Percentiles rank a stretch among this genome's conserved stretches.
Conservation (phyloP, 257 asterid genomes). For the Eucommia ulmoides region DNA sequence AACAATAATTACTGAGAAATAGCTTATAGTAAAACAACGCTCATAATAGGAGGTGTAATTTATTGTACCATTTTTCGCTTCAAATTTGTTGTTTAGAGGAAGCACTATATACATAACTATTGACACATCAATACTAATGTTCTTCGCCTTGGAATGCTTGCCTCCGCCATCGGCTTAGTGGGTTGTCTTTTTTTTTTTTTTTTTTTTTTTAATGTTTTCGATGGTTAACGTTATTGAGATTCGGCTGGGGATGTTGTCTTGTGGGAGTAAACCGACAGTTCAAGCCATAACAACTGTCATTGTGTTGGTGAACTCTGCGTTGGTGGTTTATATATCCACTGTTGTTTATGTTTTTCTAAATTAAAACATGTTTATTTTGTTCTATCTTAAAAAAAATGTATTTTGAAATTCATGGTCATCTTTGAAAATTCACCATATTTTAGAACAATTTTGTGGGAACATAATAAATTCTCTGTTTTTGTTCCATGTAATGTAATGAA, state of each 20-base stretch:
- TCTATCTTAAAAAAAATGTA: too few relatives aligned
- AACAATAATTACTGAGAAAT: conserved; percentile 1
- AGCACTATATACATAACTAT: too few relatives aligned
- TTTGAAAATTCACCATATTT: too few relatives aligned
- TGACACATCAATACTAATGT: neutral
- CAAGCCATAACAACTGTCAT: neutral
- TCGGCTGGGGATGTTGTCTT: neutral
- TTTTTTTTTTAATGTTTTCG: neutral
- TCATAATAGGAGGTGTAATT: too few relatives aligned
- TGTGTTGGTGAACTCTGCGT: neutral
- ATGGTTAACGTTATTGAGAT: neutral
- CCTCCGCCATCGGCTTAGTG: neutral
- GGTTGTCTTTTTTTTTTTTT: too few relatives aligned
- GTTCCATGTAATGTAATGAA: too few relatives aligned
- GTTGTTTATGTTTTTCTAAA: neutral
- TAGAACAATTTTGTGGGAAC: too few relatives aligned
- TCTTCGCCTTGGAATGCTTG: neutral
- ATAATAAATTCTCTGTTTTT: too few relatives aligned
- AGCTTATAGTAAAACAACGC: conserved; percentile 20
- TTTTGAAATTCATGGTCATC: too few relatives aligned
- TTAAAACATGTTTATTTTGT: too few relatives aligned
- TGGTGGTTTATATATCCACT: neutral
- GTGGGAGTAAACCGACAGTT: neutral
- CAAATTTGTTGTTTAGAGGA: too few relatives aligned
- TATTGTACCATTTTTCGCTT: too few relatives aligned